A percentile compares a stretch with the other conserved stretches of the same genome.
These are phyloP conservation scores for Penicillium concentricum DNA, from an alignment of 2,329 filamentous ascomycete species.

Conservation along the genomic window DNA sequence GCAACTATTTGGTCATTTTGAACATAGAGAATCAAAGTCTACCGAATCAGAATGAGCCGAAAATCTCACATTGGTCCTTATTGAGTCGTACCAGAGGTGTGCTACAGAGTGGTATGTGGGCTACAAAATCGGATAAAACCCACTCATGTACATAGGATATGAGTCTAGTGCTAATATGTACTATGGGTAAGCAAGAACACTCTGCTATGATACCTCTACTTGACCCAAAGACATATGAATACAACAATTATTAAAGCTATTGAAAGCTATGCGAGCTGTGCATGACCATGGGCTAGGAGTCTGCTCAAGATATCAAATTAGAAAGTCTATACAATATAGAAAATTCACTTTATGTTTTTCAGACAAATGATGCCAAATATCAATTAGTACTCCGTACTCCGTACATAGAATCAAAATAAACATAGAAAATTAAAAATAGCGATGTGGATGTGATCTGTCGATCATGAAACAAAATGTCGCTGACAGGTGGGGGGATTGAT, in stretches of 20 bases:
- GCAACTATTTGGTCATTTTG: not conserved
- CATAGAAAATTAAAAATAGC: not conserved
- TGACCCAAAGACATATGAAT: not conserved
- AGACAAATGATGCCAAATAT: too few relatives aligned
- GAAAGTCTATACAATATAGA: too few relatives aligned
- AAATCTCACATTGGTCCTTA: not conserved
- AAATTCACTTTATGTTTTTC: too few relatives aligned
- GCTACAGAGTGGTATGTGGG: not conserved
- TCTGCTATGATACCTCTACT: not conserved
- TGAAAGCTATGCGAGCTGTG: not conserved
- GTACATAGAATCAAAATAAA: too few relatives aligned
- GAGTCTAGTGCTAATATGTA: not conserved
- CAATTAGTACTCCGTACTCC: too few relatives aligned
- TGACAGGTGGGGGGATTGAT: conserved; percentile 20
- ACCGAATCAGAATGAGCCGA: not conserved
- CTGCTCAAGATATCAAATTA: not conserved
- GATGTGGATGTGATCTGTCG: conserved; percentile 3
- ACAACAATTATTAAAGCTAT: not conserved
- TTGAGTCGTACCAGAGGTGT: not conserved
- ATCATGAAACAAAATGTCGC: conserved; percentile 4
- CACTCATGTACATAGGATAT: too few relatives aligned
- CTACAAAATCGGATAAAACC: not conserved
- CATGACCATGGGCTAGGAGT: not conserved
- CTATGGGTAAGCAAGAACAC: not conserved
- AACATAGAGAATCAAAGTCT: not conserved